A percentile compares a stretch with the other conserved stretches of the same genome.
Evolutionary conservation across 345 rosid species (phyloP).

Genomic region (Luvunga scandens): DNA sequence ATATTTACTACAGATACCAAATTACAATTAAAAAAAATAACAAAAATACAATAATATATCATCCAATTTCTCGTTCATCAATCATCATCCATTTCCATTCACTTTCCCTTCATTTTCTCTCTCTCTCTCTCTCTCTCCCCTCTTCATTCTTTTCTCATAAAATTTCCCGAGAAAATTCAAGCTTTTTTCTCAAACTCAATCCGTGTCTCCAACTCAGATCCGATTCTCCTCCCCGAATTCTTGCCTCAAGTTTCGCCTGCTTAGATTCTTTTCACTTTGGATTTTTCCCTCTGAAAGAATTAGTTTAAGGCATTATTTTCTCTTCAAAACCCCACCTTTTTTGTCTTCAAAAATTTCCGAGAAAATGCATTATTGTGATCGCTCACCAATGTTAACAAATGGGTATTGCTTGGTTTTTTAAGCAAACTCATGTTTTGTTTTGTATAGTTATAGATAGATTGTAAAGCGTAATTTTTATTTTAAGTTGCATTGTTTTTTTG

Average conservation of each 20-base stretch:
- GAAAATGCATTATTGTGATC: conserved; percentile 24
- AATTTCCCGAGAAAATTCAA: conserved; percentile 27
- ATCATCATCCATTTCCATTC: conserved; percentile 17
- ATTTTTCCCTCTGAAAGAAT: background rate
- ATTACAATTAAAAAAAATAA: background rate
- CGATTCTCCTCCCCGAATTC: conserved; percentile 23
- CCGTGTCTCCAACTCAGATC: conserved; percentile 38
- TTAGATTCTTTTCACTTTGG: conserved; percentile 14
- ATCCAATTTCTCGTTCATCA: background rate
- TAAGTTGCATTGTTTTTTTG: conserved; percentile 4
- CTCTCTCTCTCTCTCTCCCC: background rate
- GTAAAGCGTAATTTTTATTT: background rate
- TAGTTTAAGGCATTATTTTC: conserved; percentile 1
- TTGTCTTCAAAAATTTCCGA: conserved; percentile 7
- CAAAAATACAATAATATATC: conserved; percentile 4
- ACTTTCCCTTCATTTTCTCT: conserved; percentile 1
- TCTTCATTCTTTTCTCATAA: conserved; percentile 12
- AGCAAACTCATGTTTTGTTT: conserved; percentile 18
- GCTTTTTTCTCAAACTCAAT: background rate
- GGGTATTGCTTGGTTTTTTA: conserved; percentile 25
- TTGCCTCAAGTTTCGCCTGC: conserved; percentile 23
- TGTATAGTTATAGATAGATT: background rate
- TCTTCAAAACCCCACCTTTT: background rate
- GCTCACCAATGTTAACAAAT: conserved; percentile 10
- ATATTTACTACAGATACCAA: background rate